Base-by-base conservation (phyloP, 257 asterid genomes). In the Penstemon barbatus region DNA sequence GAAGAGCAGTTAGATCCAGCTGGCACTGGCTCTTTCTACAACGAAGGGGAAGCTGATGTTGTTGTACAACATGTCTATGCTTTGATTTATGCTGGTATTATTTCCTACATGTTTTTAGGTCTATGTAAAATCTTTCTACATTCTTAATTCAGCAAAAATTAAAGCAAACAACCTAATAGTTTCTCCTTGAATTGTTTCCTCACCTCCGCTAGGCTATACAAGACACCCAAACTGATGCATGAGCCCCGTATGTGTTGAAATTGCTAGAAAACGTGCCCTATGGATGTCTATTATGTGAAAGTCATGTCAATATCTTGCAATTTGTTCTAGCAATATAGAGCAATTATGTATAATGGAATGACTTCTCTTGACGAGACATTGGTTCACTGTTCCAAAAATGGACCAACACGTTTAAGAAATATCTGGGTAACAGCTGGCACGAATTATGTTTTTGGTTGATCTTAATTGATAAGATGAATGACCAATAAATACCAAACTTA, bases 1-100 rank as follows among this genome's bases (percentile, higher is more conserved):
- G 97, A 92, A 74, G 98, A 92, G 86, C 90, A 90, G 72, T 69
- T 92, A 72, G 98, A 92, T 77, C 98, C 97, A 78, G 90, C 96
- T 74, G 98, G 98, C 75, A 92, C 98, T 15, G 98, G 98, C 77
- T 92, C 98, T 73, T 87, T 86, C 81, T 90, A 81, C 91, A 92
- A 92, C 53, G 97, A 90, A 78, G 97, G 98, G 73, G 98, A 92
- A 79, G 97, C 97, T 49, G 98, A 92, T 68, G 79, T 92, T 13
- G 94, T 92, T n/a, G 79, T 84, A 53, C 91, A 90, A 61, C 98
- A 92, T 71, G 86, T 92, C 76, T 85, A 79, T 77, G 69, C 88
- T 77, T 81, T 92, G 89, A 88, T 92, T 65, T 85, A 86, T 84
- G 74, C 98, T 44, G 98, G 98, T 92, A 92, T 36, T 41, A 46